Evolutionary conservation across 306 rosid species (phyloP).

Genomic region (Carpinus viminea): DNA sequence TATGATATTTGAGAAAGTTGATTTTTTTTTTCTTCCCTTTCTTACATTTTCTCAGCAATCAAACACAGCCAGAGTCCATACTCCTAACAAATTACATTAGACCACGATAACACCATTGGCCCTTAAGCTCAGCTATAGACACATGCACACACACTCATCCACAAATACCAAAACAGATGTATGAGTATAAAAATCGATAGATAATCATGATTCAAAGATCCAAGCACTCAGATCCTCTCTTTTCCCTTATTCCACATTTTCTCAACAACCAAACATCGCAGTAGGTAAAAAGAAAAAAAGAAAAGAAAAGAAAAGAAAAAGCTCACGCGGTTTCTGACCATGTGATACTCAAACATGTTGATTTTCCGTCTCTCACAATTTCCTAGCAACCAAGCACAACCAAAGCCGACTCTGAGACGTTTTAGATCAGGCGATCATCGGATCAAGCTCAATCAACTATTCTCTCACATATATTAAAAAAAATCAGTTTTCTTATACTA

Average conservation of each 20-base stretch:
- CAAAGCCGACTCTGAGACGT: no score
- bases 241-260: background rate
- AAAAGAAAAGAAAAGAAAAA: background rate
- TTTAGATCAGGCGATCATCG: background rate
- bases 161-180: background rate
- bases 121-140: background rate
- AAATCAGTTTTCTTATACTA: no score
- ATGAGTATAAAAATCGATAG: background rate
- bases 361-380: background rate
- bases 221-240: background rate
- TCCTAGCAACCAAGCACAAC: background rate
- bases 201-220: background rate
- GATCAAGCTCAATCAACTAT: background rate
- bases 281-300: background rate
- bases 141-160: background rate
- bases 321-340: background rate
- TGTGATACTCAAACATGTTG: slow-evolving; percentile 6
- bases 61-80: background rate
- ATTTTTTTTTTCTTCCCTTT: background rate
- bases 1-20: background rate
- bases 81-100: background rate
- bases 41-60: background rate
- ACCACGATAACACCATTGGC: background rate
- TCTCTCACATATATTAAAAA: no score
- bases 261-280: background rate